Evolutionary conservation across 176 grass and related monocot genomes (phyloP), one percentile per base, ranked within the genome.

Genomic region (Guadua angustifolia): DNA sequence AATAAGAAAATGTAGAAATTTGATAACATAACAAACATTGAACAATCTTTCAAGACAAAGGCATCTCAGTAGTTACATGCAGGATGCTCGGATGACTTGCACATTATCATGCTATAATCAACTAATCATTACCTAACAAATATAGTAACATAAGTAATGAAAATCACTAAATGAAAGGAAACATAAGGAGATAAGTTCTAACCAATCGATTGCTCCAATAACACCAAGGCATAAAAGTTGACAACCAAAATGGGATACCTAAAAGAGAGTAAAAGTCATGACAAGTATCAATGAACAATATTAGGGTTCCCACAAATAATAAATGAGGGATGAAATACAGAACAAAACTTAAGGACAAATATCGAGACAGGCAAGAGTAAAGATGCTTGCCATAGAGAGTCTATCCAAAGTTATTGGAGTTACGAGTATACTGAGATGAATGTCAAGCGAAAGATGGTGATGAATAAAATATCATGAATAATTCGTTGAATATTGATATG

Each of bases 181-280:
- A 80, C 40, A 60, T 1, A 38, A 60, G 18, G 14, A 84, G 50
- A 87, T 36, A 71, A 87, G 75, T 82, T 83, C 78, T 85, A 83
- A 99, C 97, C 91, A 99, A 64, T 70, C 93, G 89, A 80, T 94
- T 99, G 89, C 97, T 99, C 97, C 97, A 95, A 35, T 91, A 94
- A 86, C 97, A 99, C 93, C 97, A 99, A 16, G 97, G 97, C 97
- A 95, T 87, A 99, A 78, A 99, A 99, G 67, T 99, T 99, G 81
- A 99, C 88, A 38, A 94, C 93, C 86, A 99, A 89, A 73, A 99
- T 62, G 16, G 93, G 81, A 83, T 94, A 95, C 86, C 97, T 99
- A 42, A 91, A 86, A 71, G 78, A 13, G 67, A 64, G 66, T 6
- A 81, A 71, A 70, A 49, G 36, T 1, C 8, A 58, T 82, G 22